Conservation (phyloP, 176 grass and related monocot genomes). For the Eragrostis curvula region DNA sequence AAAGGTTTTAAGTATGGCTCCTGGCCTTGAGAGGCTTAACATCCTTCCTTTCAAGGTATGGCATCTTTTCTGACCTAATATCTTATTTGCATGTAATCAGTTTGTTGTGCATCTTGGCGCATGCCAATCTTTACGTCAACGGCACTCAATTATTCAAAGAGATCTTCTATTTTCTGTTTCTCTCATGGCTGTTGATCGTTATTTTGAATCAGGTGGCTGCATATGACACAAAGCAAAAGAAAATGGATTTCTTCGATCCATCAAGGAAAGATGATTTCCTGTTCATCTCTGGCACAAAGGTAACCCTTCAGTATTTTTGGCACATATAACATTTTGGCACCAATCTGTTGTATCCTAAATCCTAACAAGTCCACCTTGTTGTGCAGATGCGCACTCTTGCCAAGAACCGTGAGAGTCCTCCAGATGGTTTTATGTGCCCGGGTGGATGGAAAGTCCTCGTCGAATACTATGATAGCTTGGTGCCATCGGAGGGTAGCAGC, state of each 20-base stretch:
- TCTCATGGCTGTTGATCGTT: slow-evolving; percentile 36
- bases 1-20: slow-evolving; percentile 95
- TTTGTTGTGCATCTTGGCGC: neutral
- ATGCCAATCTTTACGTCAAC: slow-evolving; percentile 21
- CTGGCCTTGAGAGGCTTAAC: slow-evolving; percentile 92
- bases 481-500: slow-evolving; percentile 48
- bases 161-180: neutral
- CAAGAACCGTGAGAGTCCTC: slow-evolving; percentile 78
- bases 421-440: slow-evolving; percentile 96
- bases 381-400: slow-evolving; percentile 88
- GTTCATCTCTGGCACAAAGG: slow-evolving; percentile 99
- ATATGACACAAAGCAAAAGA: slow-evolving; percentile 79
- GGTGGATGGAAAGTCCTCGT: slow-evolving; percentile 95
- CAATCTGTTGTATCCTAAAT: neutral
- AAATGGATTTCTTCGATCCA: slow-evolving; percentile 98
- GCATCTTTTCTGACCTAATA: slow-evolving; percentile 2
- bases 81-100: neutral
- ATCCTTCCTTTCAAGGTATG: slow-evolving; percentile 98
- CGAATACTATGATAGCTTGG: slow-evolving; percentile 82
- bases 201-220: slow-evolving; percentile 77
- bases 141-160: slow-evolving; percentile 5
- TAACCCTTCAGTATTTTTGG: slow-evolving; percentile 27
- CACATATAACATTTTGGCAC: slow-evolving; percentile 14
- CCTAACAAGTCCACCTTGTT: slow-evolving; percentile 25
- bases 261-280: slow-evolving; percentile 92